Evolutionary conservation across 129 eudicot species (phyloP).

Genomic region (Pulicaria dysenterica): DNA sequence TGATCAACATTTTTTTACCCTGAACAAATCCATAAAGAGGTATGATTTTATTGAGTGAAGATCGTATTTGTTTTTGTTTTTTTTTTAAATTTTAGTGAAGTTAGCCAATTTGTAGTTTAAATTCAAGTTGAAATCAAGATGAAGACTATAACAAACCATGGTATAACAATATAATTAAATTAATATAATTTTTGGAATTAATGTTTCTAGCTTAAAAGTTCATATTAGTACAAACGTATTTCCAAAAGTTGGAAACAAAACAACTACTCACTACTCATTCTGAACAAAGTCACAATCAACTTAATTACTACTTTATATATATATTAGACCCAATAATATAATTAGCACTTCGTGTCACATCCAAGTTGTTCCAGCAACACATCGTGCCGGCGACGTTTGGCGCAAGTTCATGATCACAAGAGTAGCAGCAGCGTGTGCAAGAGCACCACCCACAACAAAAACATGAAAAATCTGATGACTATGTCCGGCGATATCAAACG

Average conservation of each 20-base stretch:
- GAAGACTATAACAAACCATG: too few species aligned
- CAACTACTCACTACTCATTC: not conserved
- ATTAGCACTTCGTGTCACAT: constrained; percentile 13
- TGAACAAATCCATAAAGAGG: too few species aligned
- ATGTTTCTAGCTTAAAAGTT: too few species aligned
- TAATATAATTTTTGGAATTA: too few species aligned
- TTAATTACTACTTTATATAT: too few species aligned
- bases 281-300: not conserved
- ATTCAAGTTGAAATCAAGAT: too few species aligned
- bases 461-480: constrained; percentile 96
- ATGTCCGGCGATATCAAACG: constrained; percentile 87
- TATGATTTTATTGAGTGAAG: too few species aligned
- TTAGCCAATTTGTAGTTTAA: too few species aligned
- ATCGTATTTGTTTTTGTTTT: too few species aligned
- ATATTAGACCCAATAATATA: not conserved
- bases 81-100: too few species aligned
- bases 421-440: constrained; percentile 78
- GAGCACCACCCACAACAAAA: constrained; percentile 85
- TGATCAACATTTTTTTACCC: too few species aligned
- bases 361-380: constrained; percentile 38
- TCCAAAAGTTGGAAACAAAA: constrained; percentile 13
- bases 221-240: constrained; percentile 33
- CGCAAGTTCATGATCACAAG: constrained; percentile 78
- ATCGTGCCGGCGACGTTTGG: constrained; percentile 40
- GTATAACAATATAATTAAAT: too few species aligned